Evolutionary conservation across 1,139 yeast species (phyloP).

Genomic region (Candida neerlandica): DNA sequence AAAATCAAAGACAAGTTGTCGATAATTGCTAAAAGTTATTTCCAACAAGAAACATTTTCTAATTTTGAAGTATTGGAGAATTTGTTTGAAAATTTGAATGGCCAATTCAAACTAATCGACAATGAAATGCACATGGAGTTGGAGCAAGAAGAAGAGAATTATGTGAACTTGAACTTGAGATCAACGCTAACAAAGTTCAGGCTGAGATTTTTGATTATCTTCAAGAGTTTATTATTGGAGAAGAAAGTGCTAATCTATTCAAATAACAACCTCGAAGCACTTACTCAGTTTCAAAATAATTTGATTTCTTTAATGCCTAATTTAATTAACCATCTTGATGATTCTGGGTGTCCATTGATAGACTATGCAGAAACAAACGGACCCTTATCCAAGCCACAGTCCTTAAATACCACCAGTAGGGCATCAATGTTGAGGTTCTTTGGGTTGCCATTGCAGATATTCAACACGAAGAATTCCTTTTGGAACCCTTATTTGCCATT

Average conservation of each 20-base stretch:
- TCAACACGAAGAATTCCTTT: slow-evolving; percentile 79
- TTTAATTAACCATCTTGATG: slow-evolving; percentile 68
- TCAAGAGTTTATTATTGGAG: slow-evolving; percentile 79
- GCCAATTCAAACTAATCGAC: slow-evolving; percentile 31
- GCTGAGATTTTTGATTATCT: slow-evolving; percentile 61
- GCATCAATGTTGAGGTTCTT: slow-evolving; percentile 74
- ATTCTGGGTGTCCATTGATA: slow-evolving; percentile 78
- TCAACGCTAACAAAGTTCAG: slow-evolving; percentile 64
- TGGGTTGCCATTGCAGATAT: slow-evolving; percentile 86
- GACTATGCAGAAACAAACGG: slow-evolving; percentile 56
- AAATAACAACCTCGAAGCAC: slow-evolving; percentile 70
- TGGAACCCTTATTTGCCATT: slow-evolving; percentile 92
- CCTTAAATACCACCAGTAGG: slow-evolving; percentile 77
- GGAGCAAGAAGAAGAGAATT: slow-evolving; percentile 46
- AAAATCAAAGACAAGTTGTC: slow-evolving; percentile 89
- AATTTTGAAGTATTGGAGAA: slow-evolving; percentile 70
- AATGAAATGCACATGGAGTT: slow-evolving; percentile 20
- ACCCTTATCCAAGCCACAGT: slow-evolving; percentile 58
- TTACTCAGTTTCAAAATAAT: slow-evolving; percentile 79
- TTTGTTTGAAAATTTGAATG: slow-evolving; percentile 70
- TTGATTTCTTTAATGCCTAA: slow-evolving; percentile 76
- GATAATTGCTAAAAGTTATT: slow-evolving; percentile 85
- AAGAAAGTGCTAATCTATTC: slow-evolving; percentile 71
- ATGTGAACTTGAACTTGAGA: slow-evolving; percentile 75
- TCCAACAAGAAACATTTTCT: slow-evolving; percentile 74